Base-by-base conservation (phyloP, 257 asterid species). In the Plantago major region DNA sequence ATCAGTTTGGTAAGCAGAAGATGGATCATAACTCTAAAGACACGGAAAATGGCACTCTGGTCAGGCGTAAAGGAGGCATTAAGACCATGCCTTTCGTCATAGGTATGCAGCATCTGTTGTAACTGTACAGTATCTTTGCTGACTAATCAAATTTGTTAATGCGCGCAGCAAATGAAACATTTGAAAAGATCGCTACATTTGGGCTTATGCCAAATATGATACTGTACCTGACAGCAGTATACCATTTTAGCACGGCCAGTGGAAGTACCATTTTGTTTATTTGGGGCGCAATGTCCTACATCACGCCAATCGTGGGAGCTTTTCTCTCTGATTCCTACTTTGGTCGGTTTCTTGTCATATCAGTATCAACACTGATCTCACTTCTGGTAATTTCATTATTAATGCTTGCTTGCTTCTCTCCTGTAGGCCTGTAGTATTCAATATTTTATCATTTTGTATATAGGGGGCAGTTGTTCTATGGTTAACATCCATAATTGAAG, bases 251-350 rank as follows among this genome's bases (percentile, higher is more conserved):
- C 33, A 66, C 28, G 49, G 92, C 83, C n/a, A 71, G 68, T 45
- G 92, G 76, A 11, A 56, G 78, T 4, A 78, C 19, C 55, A 62
- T 75, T 42, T 51, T 88, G 63, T 77, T 83, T 63, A 72, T 78
- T 71, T 88, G 96, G 96, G 68, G 60, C 0, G 95, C 96, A 47
- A 53, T 64, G 2, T 78, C 90, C 8, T 76, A 82, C 64, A 79
- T 85, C 88, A 16, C 81, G 79, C 95, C 96, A 0, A 78, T 78
- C 42, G 46, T 85, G 16, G 96, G 96, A n/a, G 96, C 96, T 61
- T 83, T 85, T 63, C 76, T 88, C 16, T 71, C 96, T 26, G 96
- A 88, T 75, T 83, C 96, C 1, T 85, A 78, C 73, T 70, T 88
- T 60, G 96, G 96, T 6, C 81, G 95, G 6, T 88, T 76, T 56